Evolutionary conservation across 2,329 filamentous ascomycete genomes (phyloP), one percentile per base, ranked within the genome.

Genomic region (Malbranchea zuffiana): DNA sequence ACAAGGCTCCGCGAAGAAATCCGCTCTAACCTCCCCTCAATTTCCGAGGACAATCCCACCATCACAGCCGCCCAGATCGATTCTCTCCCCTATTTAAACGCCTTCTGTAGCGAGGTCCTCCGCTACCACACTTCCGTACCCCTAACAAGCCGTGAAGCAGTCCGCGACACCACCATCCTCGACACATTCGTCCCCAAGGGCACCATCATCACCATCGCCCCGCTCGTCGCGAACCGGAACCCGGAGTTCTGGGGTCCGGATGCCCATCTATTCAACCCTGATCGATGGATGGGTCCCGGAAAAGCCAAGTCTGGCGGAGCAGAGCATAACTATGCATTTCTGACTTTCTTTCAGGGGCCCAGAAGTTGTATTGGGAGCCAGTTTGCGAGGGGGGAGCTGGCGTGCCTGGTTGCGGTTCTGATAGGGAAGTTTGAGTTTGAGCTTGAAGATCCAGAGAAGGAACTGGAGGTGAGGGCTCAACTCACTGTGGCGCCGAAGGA

Each of bases 261-360:
- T 47, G 84, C 84, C 0, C 60, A 62, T 19, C 65, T 73, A 31
- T 95, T 95, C 67, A 74, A 82, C 37, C 86, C 86, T 0, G 84
- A 87, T 13, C 69, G 83, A 12, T 87, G 82, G 80, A 65, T 80
- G 52, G 68, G 63, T 5, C 51, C 56, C 0, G 62, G 59, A 1
- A 50, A 49, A 18, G 65, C 66, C 3, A 77, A 77, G 39, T 78
- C 72, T 3, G 84, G 84, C 5, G 82, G 82, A 6, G 80, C 83
- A 1, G 66, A 69, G 11, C 83, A 71, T 47, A 90, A 88, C 57
- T 93, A 80, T 54, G 73, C 78, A 1, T 78, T 81, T 50, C 55
- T 88, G 60, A 88, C 83, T 0, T 94, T 94, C 60, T 57, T 94
- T 41, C 84, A 93, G 54, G 87, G 87, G 0, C 85, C 86, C 2